Percentiles rank a stretch among this genome's conserved stretches.
Conservation (phyloP, 2,329 filamentous ascomycete genomes). For the Arthrobotrys sinensis region DNA sequence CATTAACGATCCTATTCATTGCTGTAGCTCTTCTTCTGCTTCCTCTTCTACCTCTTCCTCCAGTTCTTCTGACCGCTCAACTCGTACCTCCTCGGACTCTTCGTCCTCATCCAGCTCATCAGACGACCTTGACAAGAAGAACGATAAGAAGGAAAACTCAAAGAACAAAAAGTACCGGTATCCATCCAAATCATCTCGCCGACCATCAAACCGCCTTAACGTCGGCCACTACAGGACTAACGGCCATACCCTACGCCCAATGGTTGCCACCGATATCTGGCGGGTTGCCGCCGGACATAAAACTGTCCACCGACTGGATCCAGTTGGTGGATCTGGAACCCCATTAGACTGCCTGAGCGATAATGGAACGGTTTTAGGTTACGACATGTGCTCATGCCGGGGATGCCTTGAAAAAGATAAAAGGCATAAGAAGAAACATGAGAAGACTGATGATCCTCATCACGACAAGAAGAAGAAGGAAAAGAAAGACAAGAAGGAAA, state of each 20-base stretch:
- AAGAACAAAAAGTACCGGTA: slow-evolving; percentile 49
- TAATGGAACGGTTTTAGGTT: slow-evolving; percentile 32
- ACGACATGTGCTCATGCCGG: slow-evolving; percentile 20
- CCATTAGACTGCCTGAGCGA: slow-evolving; percentile 50
- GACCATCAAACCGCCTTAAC: slow-evolving; percentile 53
- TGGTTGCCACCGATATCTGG: slow-evolving; percentile 43
- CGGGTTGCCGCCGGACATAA: slow-evolving; percentile 40
- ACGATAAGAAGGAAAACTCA: slow-evolving; percentile 22
- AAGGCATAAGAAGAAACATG: slow-evolving; percentile 20
- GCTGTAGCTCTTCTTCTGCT: slow-evolving; percentile 10
- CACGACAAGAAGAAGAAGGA: slow-evolving; percentile 13
- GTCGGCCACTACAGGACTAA: slow-evolving; percentile 52
- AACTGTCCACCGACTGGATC: slow-evolving; percentile 34
- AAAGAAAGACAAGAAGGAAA: slow-evolving; percentile 28
- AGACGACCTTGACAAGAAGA: slow-evolving; percentile 3
- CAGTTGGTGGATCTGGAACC: slow-evolving; percentile 29
- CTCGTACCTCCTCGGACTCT: slow-evolving; percentile 8
- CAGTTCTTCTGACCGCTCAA: slow-evolving; percentile 6
- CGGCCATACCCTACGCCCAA: slow-evolving; percentile 34
- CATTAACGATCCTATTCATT: slow-evolving; percentile 3
- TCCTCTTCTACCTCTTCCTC: slow-evolving; percentile 42
- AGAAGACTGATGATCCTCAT: not conserved
- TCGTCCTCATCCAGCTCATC: slow-evolving; percentile 27
- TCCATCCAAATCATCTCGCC: slow-evolving; percentile 47
- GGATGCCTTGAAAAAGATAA: slow-evolving; percentile 27